phyloP scores from a whole-genome alignment of 2,329 filamentous ascomycete species.

The Phialophora verrucosa region DNA sequence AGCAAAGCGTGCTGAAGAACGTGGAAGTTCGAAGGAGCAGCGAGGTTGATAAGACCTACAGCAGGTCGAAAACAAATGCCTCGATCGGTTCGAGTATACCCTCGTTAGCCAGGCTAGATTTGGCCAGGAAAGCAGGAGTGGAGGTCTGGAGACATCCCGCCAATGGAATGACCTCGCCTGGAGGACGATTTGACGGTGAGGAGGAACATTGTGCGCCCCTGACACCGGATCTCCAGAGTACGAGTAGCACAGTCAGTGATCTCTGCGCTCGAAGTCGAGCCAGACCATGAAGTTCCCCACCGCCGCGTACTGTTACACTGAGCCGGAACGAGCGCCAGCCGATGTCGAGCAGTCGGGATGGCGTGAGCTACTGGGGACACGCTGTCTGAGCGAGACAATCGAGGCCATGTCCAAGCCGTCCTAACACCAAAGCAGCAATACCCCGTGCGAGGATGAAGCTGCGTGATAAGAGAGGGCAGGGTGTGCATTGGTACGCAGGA shows the following conservation, averaged over 20 bases:
- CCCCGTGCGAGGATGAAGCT: not conserved
- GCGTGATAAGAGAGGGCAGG: not conserved
- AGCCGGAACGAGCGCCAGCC: not conserved
- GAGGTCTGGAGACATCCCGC: slow-evolving; percentile 8
- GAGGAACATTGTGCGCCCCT: not conserved
- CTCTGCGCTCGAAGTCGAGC: not conserved
- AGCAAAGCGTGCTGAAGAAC: slow-evolving; percentile 8
- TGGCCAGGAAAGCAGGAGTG: not conserved
- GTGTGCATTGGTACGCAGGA: not conserved
- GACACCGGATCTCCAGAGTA: not conserved
- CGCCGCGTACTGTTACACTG: not conserved
- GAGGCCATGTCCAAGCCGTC: not conserved
- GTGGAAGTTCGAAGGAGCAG: not conserved
- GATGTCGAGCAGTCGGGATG: slow-evolving; percentile 2
- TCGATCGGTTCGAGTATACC: slow-evolving; percentile 2
- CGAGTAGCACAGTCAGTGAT: not conserved
- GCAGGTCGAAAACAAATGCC: not conserved
- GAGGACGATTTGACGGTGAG: slow-evolving; percentile 11
- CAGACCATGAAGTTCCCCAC: not conserved
- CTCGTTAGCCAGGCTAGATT: not conserved
- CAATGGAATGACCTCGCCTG: not conserved
- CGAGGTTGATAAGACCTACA: slow-evolving; percentile 8
- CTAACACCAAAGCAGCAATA: slow-evolving; percentile 1
- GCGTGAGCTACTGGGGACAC: not conserved
- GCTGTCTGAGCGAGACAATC: slow-evolving; percentile 1